These are phyloP conservation scores for Moniliophthora roreri DNA, from an alignment of 1,284 basidiomycete genomes.

Conservation along the genomic window DNA sequence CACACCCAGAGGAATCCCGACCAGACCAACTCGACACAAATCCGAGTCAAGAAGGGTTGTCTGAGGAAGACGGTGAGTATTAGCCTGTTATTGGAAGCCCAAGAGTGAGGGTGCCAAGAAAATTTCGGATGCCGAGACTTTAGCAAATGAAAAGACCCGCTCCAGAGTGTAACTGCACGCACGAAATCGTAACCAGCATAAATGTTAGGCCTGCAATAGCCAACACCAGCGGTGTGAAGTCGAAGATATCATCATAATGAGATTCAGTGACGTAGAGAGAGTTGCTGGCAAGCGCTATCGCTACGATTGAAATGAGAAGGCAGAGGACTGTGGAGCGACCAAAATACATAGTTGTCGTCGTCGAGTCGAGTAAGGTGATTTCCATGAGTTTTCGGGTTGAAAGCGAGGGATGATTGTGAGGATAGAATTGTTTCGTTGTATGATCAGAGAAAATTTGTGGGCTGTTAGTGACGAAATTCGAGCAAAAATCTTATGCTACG, in stretches of 20 bases:
- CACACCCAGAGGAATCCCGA: neutral
- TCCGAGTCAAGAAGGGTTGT: neutral
- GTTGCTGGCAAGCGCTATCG: neutral
- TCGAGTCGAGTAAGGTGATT: too few relatives aligned
- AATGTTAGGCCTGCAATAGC: constrained; percentile 15
- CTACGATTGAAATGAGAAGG: neutral
- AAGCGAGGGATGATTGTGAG: too few relatives aligned
- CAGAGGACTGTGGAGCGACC: neutral
- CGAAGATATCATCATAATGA: neutral
- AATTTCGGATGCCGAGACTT: too few relatives aligned
- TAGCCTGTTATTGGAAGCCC: neutral
- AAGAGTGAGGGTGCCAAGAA: too few relatives aligned
- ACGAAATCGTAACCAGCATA: constrained; percentile 12
- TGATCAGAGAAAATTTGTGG: neutral
- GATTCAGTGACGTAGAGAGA: constrained; percentile 1
- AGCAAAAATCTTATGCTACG: neutral
- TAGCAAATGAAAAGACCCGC: neutral
- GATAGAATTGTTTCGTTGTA: too few relatives aligned
- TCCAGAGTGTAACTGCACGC: neutral
- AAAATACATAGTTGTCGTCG: too few relatives aligned
- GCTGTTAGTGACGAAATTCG: neutral
- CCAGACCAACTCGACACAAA: constrained; percentile 1
- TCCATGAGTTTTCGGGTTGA: too few relatives aligned
- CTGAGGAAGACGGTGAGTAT: neutral
- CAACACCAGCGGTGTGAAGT: constrained; percentile 12